Evolutionary conservation across 352 stramenopile species (phyloP), one percentile per base, ranked within the genome.

Genomic region (Phytopythium helicoides): DNA sequence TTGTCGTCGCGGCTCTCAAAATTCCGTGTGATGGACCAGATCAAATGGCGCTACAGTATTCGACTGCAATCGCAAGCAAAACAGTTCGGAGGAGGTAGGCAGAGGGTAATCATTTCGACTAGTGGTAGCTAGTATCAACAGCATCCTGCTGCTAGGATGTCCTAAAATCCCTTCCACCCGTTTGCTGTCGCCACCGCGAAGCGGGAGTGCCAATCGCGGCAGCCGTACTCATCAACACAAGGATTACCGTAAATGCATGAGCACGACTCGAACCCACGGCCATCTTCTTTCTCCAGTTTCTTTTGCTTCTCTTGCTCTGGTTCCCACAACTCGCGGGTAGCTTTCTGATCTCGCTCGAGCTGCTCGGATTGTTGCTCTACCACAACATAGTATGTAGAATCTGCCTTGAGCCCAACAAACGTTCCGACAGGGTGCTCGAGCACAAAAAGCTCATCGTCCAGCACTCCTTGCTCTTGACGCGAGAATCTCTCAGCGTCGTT

Each of bases 181-280:
- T 96, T 94, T 9, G 81, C 74, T 12, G 73, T 92, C 1, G 88
- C 83, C n/a, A 96, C 56, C 0, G 81, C 86, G 58, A 89, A 94
- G 0, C 87, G 71, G 19, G 84, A 79, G 56, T 92, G 74, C 87
- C 88, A 96, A 62, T 97, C 82, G 35, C 82, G 88, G 52, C 88
- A 97, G 15, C 84, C 83, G 44, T 97, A 97, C 42, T 97, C 80
- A 52, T 96, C 88, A 26, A 92, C 81, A 45, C 88, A 97, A 33
- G 88, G 88, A 60, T 96, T 96, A 2, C 88, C 87, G 40, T 96
- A 94, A 19, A 96, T 76, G 56, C 88, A 97, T 25, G 77, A 94
- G 60, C 88, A 97, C 19, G 63, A 84, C 64, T 97, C 88, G 47
- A 93, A 86, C 1, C 74, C 80, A 10, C 82, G 60, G 11, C 76